Conservation (phyloP, 2,329 filamentous ascomycete genomes). For the Alternaria ventricosa region DNA sequence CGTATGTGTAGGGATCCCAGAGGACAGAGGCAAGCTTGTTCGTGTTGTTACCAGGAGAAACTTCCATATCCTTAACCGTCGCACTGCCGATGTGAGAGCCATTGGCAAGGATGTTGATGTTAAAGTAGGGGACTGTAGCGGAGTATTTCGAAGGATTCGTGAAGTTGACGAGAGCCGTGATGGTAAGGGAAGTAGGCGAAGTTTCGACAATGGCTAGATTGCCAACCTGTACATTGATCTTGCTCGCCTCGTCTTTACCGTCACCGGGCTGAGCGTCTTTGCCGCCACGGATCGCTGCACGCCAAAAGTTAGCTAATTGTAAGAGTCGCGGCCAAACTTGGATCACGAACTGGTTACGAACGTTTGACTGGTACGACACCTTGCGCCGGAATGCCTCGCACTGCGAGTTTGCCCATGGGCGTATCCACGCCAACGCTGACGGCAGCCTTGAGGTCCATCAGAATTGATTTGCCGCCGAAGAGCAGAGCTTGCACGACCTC, state of each 20-base stretch:
- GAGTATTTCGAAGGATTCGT: slow-evolving; percentile 91
- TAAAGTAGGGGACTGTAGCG: slow-evolving; percentile 79
- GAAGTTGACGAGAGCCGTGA: slow-evolving; percentile 78
- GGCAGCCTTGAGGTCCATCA: slow-evolving; percentile 75
- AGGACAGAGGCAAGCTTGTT: slow-evolving; percentile 70
- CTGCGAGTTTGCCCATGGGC: slow-evolving; percentile 77
- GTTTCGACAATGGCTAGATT: slow-evolving; percentile 77
- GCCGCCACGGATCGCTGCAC: slow-evolving; percentile 45
- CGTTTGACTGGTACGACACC: slow-evolving; percentile 91
- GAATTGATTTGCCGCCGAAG: slow-evolving; percentile 73
- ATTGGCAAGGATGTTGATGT: slow-evolving; percentile 77
- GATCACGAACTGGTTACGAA: slow-evolving; percentile 70
- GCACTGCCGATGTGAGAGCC: slow-evolving; percentile 77
- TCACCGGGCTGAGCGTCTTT: slow-evolving; percentile 54
- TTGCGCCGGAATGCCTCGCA: slow-evolving; percentile 83
- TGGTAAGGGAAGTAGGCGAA: slow-evolving; percentile 70
- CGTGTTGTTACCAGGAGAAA: slow-evolving; percentile 75
- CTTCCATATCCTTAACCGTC: slow-evolving; percentile 66
- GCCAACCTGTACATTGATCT: slow-evolving; percentile 69
- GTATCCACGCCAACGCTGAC: slow-evolving; percentile 86
- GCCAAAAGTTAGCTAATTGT: slow-evolving; percentile 41
- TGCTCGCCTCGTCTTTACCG: slow-evolving; percentile 55
- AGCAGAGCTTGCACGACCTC: slow-evolving; percentile 82
- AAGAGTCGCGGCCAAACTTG: slow-evolving; percentile 22
- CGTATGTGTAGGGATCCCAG: slow-evolving; percentile 73